Evolutionary conservation across 139 green algal genomes (phyloP).

Genomic region (Diplosphaera chodatii): DNA sequence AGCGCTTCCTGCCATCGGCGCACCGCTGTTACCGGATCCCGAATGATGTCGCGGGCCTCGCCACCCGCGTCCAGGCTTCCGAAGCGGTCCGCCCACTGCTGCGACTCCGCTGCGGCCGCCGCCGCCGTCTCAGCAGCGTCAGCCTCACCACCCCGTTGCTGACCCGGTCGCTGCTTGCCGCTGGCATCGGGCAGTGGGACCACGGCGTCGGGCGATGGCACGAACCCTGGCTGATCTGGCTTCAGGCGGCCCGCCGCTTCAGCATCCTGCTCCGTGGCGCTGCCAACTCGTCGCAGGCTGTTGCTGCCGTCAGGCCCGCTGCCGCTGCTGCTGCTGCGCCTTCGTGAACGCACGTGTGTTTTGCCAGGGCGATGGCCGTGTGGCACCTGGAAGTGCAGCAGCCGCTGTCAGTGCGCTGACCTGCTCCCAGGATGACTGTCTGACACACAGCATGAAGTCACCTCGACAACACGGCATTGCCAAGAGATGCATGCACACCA

Average conservation of each 20-base stretch:
- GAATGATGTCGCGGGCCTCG: slow-evolving; percentile 7
- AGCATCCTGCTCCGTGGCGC: too few species aligned
- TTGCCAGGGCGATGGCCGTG: neutral
- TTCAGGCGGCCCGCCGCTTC: too few species aligned
- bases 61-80: slow-evolving; percentile 7
- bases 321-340: neutral
- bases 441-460: too few species aligned
- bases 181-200: neutral
- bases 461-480: too few species aligned
- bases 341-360: neutral
- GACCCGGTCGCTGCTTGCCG: neutral
- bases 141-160: slow-evolving; percentile 3
- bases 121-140: neutral
- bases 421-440: too few species aligned
- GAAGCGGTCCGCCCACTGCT: neutral
- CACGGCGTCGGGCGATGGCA: neutral
- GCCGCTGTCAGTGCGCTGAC: too few species aligned
- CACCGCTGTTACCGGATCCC: slow-evolving; percentile 13
- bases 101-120: too few species aligned
- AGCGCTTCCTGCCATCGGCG: slow-evolving; percentile 5
- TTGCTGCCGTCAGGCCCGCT: neutral
- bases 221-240: neutral
- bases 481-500: too few species aligned
- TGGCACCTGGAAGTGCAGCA: too few species aligned
- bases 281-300: neutral